Percentiles rank a stretch among this genome's conserved stretches.
phyloP scores from a whole-genome alignment of 768 basidiomycete genomes.

The Tremella yokohamensis region DNA sequence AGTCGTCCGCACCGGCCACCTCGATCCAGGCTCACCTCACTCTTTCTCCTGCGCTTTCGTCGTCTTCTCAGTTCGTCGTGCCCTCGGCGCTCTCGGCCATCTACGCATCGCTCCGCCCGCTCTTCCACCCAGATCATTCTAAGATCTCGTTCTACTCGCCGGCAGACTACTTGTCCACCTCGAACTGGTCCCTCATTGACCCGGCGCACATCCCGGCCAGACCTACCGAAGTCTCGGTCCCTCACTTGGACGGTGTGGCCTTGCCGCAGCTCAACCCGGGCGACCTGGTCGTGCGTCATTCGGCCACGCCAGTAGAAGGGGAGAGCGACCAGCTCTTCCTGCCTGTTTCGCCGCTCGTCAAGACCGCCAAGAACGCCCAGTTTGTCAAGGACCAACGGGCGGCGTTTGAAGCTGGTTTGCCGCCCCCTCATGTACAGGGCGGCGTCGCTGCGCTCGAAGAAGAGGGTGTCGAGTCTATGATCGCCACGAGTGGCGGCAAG shows the following conservation, averaged over 20 bases:
- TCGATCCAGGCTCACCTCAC: constrained; percentile 17
- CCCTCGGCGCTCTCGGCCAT: constrained; percentile 28
- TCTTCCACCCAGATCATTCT: constrained; percentile 26
- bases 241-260: constrained; percentile 20
- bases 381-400: constrained; percentile 17
- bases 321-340: constrained; percentile 8
- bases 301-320: constrained; percentile 16
- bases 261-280: constrained; percentile 31
- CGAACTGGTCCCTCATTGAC: constrained; percentile 35
- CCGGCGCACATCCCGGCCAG: not conserved
- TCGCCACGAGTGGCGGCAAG: constrained; percentile 19
- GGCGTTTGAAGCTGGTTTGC: constrained; percentile 34
- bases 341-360: constrained; percentile 10
- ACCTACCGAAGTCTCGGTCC: constrained; percentile 5
- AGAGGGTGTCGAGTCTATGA: constrained; percentile 9
- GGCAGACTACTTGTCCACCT: constrained; percentile 26
- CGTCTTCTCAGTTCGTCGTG: constrained; percentile 11
- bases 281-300: constrained; percentile 35
- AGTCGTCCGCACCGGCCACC: constrained; percentile 11
- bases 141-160: constrained; percentile 36
- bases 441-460: constrained; percentile 20
- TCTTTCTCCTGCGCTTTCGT: constrained; percentile 22
- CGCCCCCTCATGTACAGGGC: constrained; percentile 19
- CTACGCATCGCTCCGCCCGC: constrained; percentile 35
- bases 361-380: not conserved